These are phyloP conservation scores for Ascochyta pisi DNA, from an alignment of 2,329 filamentous ascomycete species.

Conservation along the genomic window DNA sequence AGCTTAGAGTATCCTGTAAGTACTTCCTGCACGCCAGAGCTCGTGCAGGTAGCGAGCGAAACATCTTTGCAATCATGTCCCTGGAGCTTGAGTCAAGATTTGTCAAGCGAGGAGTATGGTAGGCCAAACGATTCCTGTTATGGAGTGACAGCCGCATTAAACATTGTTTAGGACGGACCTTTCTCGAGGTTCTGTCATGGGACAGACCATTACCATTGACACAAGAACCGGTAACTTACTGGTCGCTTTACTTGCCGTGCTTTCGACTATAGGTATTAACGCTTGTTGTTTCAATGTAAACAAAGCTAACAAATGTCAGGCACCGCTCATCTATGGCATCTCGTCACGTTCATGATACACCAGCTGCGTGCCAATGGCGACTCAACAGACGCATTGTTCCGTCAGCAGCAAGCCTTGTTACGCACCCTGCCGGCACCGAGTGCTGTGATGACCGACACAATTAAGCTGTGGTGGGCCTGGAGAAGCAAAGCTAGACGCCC, in stretches of 20 bases:
- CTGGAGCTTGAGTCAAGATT: slow-evolving; percentile 6
- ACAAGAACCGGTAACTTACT: slow-evolving; percentile 24
- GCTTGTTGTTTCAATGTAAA: neutral
- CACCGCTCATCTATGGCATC: slow-evolving; percentile 27
- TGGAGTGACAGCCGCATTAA: neutral
- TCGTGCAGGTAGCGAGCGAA: neutral
- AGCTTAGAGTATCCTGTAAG: neutral
- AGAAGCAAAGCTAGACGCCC: slow-evolving; percentile 14
- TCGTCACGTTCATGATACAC: slow-evolving; percentile 27
- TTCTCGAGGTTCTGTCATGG: slow-evolving; percentile 21
- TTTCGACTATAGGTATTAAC: slow-evolving; percentile 15
- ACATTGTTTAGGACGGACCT: slow-evolving; percentile 11
- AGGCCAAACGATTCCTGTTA: neutral
- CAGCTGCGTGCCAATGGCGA: slow-evolving; percentile 22
- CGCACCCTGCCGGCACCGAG: slow-evolving; percentile 26
- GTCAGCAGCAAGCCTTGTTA: slow-evolving; percentile 30
- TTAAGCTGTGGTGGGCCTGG: slow-evolving; percentile 31
- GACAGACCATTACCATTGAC: slow-evolving; percentile 29
- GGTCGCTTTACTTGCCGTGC: slow-evolving; percentile 29
- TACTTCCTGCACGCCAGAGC: neutral
- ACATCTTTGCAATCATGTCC: neutral
- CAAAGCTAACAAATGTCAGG: neutral
- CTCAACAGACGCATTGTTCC: slow-evolving; percentile 20
- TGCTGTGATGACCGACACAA: slow-evolving; percentile 21
- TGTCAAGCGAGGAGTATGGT: slow-evolving; percentile 9